Evolutionary conservation across 345 rosid species (phyloP).

Genomic region (Aegle marmelos): DNA sequence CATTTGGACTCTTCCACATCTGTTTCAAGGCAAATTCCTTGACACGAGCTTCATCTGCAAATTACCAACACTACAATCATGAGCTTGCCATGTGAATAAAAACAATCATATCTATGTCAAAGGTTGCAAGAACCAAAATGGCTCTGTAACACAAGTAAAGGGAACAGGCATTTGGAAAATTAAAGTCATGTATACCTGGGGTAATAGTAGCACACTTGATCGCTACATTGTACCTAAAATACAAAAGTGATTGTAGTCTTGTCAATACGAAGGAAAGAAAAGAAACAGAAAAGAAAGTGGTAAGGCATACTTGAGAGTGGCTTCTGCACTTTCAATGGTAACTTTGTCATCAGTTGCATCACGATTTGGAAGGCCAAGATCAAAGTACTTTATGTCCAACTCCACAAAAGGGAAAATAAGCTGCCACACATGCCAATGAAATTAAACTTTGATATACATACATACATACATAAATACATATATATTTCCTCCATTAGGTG

Average conservation of each 20-base stretch:
- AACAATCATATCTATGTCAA: neutral
- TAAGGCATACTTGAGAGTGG: conserved; percentile 60
- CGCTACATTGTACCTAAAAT: conserved; percentile 88
- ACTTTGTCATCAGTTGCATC: conserved; percentile 70
- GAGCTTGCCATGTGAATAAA: neutral
- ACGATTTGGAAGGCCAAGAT: conserved; percentile 61
- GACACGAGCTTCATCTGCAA: conserved; percentile 86
- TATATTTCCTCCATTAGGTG: neutral
- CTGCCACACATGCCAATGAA: conserved; percentile 36
- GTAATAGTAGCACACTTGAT: conserved; percentile 98
- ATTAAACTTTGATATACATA: neutral
- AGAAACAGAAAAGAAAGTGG: neutral
- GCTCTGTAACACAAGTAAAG: neutral
- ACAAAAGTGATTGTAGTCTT: neutral
- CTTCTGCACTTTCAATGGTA: conserved; percentile 64
- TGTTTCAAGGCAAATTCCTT: conserved; percentile 82
- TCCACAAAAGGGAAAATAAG: conserved; percentile 85
- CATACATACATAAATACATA: too few species aligned
- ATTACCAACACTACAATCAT: conserved; percentile 10
- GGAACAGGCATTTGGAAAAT: neutral
- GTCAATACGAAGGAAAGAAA: neutral
- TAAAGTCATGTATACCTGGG: conserved; percentile 60
- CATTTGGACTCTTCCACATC: conserved; percentile 99
- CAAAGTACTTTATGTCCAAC: conserved; percentile 68
- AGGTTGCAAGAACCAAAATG: neutral